Evolutionary conservation across 805 yeast species (phyloP), one percentile per base, ranked within the genome.

Genomic region (Starmera amethionina): DNA sequence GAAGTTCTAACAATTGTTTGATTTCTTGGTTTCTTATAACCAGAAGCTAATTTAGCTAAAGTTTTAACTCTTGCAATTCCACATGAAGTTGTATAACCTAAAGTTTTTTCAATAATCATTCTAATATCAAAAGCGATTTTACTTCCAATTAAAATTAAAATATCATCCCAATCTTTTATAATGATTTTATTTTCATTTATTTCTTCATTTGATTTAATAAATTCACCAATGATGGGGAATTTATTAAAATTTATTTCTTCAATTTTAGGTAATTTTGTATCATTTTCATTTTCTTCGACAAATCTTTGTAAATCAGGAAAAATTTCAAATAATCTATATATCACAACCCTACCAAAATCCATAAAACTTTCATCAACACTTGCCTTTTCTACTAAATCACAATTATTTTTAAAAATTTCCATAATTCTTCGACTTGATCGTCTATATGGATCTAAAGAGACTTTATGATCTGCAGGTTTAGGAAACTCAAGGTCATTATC

Each of bases 351-450:
- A 0, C 97, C 96, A 33, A 93, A 58, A 60, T 93, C 97, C 48
- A 93, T 47, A 55, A 82, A 93, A 37, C 88, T 79, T 61, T 93
- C 98, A 61, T 93, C 98, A 15, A 89, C 93, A 61, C 97, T 87
- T 0, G 96, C 97, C 62, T 89, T 89, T 58, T 93, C 96, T 1
- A 87, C 86, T 13, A 70, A 50, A 42, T 76, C 81, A 54, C 90
- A 84, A 43, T 70, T 66, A 8, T 63, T 56, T 41, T 72, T 72
- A 50, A 93, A 71, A 0, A 90, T 63, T 30, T 74, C 66, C 54
- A 87, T 67, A 43, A 93, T 79, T 58, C 82, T 84, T 14, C 95
- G 65, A 43, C 93, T 80, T 53, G 87, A 96, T 43, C 95, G 62
- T 44, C 98, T 68, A 54, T 90, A 93, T 0, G 96, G 95, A 54